These are phyloP conservation scores for Dactylellina cionopaga DNA, from an alignment of 2,329 filamentous ascomycete genomes.

Conservation along the genomic window DNA sequence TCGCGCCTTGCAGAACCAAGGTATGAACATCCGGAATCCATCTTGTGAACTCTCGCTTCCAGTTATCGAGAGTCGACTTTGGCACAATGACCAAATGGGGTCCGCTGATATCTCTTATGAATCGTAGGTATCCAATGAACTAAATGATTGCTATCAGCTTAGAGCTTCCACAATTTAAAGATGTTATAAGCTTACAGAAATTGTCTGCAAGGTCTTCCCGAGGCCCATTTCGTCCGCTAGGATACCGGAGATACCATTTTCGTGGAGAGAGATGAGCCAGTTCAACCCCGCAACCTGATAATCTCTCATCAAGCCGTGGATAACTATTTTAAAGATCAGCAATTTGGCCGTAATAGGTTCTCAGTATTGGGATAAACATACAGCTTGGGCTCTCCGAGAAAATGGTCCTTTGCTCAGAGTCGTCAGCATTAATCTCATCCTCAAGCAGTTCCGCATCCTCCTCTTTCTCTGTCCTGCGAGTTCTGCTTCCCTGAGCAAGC, in stretches of 20 bases:
- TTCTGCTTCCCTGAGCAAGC: slow-evolving; percentile 80
- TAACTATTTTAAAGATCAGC: slow-evolving; percentile 14
- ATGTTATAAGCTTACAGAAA: slow-evolving; percentile 66
- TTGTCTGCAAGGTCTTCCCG: slow-evolving; percentile 96
- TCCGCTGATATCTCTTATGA: slow-evolving; percentile 86
- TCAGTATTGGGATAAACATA: slow-evolving; percentile 17
- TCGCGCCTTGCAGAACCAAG: slow-evolving; percentile 90
- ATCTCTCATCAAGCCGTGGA: slow-evolving; percentile 81
- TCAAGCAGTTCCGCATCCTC: slow-evolving; percentile 89
- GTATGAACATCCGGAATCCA: slow-evolving; percentile 98
- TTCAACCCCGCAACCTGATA: slow-evolving; percentile 96
- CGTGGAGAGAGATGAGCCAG: slow-evolving; percentile 96
- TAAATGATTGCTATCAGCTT: slow-evolving; percentile 7
- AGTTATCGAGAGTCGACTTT: slow-evolving; percentile 98
- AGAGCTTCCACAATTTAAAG: background rate
- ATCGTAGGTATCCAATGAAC: slow-evolving; percentile 92
- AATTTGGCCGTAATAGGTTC: background rate
- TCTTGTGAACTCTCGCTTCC: slow-evolving; percentile 90
- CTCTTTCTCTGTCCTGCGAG: slow-evolving; percentile 92
- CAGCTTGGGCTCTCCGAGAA: slow-evolving; percentile 93
- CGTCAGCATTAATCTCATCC: slow-evolving; percentile 88
- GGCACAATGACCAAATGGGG: slow-evolving; percentile 92
- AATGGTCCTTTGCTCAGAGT: slow-evolving; percentile 74
- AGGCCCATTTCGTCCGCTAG: slow-evolving; percentile 98
- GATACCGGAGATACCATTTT: slow-evolving; percentile 98